Percentiles rank a stretch among this genome's conserved stretches.
These are phyloP conservation scores for Coemansia sp. DNA, from an alignment of 192 early-diverging fungal genomes.

Conservation along the genomic window DNA sequence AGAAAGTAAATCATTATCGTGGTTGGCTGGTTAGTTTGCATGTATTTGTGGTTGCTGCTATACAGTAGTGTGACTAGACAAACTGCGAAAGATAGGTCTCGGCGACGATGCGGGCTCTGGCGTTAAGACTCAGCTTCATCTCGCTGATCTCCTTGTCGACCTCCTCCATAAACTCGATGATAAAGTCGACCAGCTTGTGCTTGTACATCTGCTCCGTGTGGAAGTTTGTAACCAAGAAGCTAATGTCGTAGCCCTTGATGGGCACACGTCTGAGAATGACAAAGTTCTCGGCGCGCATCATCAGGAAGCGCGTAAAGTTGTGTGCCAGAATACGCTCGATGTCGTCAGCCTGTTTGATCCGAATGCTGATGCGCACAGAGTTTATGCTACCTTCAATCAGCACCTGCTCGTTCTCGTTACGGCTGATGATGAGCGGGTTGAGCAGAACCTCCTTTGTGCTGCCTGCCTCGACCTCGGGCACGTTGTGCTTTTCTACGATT, in stretches of 20 bases:
- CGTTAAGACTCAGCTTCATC: constrained; percentile 95
- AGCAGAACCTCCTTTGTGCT: constrained; percentile 79
- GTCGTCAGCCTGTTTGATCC: constrained; percentile 97
- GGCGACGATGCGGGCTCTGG: constrained; percentile 85
- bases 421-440: constrained; percentile 79
- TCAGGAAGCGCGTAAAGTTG: constrained; percentile 98
- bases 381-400: constrained; percentile 90
- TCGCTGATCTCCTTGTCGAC: constrained; percentile 99
- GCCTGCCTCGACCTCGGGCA: constrained; percentile 91
- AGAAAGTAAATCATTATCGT: no score
- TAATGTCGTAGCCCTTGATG: constrained; percentile 95
- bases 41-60: no score
- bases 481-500: constrained; percentile 96
- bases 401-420: constrained; percentile 93
- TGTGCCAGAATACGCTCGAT: constrained; percentile 91
- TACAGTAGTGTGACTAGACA: constrained; percentile 14
- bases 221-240: constrained; percentile 94
- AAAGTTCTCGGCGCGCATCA: constrained; percentile 96
- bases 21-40: no score
- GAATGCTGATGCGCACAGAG: constrained; percentile 90
- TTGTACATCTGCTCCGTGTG: constrained; percentile 99
- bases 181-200: constrained; percentile 99
- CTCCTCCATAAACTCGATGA: constrained; percentile 99
- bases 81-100: constrained; percentile 63
- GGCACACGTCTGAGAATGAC: constrained; percentile 88